Evolutionary conservation across 2,329 filamentous ascomycete genomes (phyloP), one percentile per base, ranked within the genome.

Genomic region (Diaporthe ilicicola): DNA sequence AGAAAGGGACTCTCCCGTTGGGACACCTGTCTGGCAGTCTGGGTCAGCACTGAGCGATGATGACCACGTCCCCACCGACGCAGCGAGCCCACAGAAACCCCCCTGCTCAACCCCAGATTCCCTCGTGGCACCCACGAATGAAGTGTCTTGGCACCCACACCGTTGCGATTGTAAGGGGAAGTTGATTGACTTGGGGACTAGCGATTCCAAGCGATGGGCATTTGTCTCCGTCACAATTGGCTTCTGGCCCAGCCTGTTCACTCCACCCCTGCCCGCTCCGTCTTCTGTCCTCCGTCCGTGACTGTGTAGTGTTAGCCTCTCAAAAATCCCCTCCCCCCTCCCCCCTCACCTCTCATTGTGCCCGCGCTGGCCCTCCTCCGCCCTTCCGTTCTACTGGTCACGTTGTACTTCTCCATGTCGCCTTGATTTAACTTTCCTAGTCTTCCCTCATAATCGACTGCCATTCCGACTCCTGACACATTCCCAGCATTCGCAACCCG

Each of bases 21-120:
- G 62, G 62, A 53, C 48, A 67, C 62, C 22, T 34, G 34, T 54
- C 19, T 15, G 17, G 50, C 48, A 39, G 46, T 15, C 15, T 51
- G 19, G 46, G 34, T 24, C 65, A 68, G 65, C 53, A 34, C 22
- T 37, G 53, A 39, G 24, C 29, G 12, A 54, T 50, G 44, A 50
- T 42, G 59, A 50, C 27, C 65, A 50, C 37, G 54, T 61, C 64
- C 51, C 61, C 67, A 66, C 56, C 70, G 68, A 69, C 37, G 54
- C 54, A 24, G 53, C 17, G 39, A 54, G 19, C 53, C 53, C 53
- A 70, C 67, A 55, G 27, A 53, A 42, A 10, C 7, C 34, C 67
- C 71, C 71, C 54, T 70, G 56, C 56, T 69, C 56, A 64, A 72
- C 71, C 71, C 71, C 71, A 71, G 71, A 70, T 72, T 71, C 61